Base-by-base conservation (phyloP, 2,329 filamentous ascomycete species). In the Alternaria arborescens region DNA sequence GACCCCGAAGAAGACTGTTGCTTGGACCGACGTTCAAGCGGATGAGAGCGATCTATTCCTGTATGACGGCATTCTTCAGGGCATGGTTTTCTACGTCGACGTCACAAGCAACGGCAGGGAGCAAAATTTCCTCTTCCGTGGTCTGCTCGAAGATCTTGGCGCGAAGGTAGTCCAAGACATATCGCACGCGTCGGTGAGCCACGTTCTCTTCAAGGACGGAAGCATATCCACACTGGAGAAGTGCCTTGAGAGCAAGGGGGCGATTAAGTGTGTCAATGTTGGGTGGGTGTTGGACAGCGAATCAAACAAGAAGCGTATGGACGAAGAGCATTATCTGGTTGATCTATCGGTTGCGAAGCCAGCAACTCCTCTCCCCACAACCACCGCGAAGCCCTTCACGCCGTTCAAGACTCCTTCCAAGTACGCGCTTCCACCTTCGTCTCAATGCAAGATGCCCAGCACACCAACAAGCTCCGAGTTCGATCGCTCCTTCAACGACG, bases 121-220 rank as follows among this genome's bases (percentile, higher is more conserved):
- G 20, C 69, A 74, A 28, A 70, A 71, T 51, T 88, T 70, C 54
- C 87, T 95, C 58, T 97, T 96, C 74, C 85, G 92, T 16, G 91
- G 94, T 68, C 84, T 96, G 7, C 84, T 97, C 22, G 87, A 84
- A 8, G 88, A 92, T 71, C 93, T 97, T 87, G 93, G 93, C 11
- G 93, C 93, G 20, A 86, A 87, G 46, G 93, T 91, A 70, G 85
- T 94, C 43, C 91, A 89, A 78, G 59, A 72, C 20, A 74, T 69
- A 60, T 94, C 89, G 90, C 89, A 71, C 87, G 88, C 7, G 78
- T 91, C 89, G 5, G 92, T 97, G 70, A 97, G 93, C 0, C 93
- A 97, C 73, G 91, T 97, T 8, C 88, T 97, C 7, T 97, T 89
- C 83, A 97, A 97, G 77, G 93, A 97, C 72, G 93, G 93, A 46